These are phyloP conservation scores for Pecoramyces ruminantium DNA, from an alignment of 192 early-diverging fungal genomes.

Conservation along the genomic window DNA sequence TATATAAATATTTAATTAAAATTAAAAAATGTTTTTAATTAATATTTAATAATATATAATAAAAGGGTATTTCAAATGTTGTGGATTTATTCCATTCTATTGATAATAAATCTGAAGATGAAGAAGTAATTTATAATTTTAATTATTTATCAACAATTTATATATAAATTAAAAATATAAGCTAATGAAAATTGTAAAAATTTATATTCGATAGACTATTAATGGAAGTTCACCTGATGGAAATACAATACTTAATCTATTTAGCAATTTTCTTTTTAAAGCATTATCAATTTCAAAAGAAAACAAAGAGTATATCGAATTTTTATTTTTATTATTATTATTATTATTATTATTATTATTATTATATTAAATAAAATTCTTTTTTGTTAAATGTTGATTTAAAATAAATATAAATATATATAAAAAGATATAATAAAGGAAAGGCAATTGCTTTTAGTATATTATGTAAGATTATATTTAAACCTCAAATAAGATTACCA, in stretches of 20 bases:
- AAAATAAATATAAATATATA: slow-evolving; percentile 10
- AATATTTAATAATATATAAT: not conserved
- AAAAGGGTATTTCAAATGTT: slow-evolving; percentile 16
- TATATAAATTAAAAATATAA: not conserved
- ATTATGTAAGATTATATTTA: slow-evolving; percentile 57
- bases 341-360: too few relatives aligned
- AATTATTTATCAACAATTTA: too few relatives aligned
- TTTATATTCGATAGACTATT: not conserved
- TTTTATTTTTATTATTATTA: too few relatives aligned
- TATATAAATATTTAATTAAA: not conserved
- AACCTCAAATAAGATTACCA: slow-evolving; percentile 30
- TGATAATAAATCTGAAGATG: slow-evolving; percentile 6
- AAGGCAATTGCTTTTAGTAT: slow-evolving; percentile 51
- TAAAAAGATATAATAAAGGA: slow-evolving; percentile 29
- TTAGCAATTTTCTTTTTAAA: slow-evolving; percentile 65
- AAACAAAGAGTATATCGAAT: slow-evolving; percentile 11
- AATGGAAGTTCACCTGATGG: slow-evolving; percentile 31
- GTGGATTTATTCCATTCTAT: slow-evolving; percentile 20
- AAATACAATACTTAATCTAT: slow-evolving; percentile 66
- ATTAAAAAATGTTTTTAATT: not conserved
- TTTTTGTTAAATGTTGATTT: slow-evolving; percentile 6
- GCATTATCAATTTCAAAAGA: slow-evolving; percentile 16
- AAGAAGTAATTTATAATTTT: too few relatives aligned
- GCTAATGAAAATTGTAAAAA: not conserved
- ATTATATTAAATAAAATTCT: too few relatives aligned